These are phyloP conservation scores for Chloris gayana DNA, from an alignment of 176 grass and related monocot genomes.

Conservation along the genomic window DNA sequence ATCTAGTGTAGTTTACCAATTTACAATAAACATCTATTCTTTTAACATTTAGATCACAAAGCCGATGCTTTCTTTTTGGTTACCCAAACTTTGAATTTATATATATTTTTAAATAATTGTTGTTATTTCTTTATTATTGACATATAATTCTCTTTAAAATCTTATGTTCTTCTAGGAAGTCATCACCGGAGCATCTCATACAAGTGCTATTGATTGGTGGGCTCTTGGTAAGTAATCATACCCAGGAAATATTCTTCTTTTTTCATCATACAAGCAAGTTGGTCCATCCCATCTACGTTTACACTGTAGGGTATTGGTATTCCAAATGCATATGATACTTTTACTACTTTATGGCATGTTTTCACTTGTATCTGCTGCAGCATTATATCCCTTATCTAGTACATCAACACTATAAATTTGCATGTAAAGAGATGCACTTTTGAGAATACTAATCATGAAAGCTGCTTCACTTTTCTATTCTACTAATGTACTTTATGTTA, in stretches of 20 bases:
- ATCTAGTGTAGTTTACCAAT: neutral
- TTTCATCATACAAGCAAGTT: neutral
- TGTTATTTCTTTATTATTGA: conserved; percentile 1
- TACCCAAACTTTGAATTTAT: neutral
- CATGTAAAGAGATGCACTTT: conserved; percentile 24
- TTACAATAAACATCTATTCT: neutral
- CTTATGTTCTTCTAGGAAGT: conserved; percentile 68
- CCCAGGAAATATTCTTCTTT: neutral
- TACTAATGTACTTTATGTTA: conserved; percentile 4
- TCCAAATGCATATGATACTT: neutral
- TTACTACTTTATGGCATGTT: neutral
- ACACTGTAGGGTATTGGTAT: neutral
- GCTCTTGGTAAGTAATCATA: conserved; percentile 74
- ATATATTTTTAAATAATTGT: neutral
- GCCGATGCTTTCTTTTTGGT: neutral
- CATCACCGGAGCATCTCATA: conserved; percentile 82
- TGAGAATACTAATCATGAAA: neutral
- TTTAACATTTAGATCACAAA: neutral
- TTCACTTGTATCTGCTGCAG: neutral
- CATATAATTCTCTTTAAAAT: conserved; percentile 4
- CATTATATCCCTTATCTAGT: neutral
- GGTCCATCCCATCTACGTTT: neutral
- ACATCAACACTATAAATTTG: neutral
- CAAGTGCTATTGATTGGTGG: conserved; percentile 99
- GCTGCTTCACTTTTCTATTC: conserved; percentile 10